A percentile compares a stretch with the other conserved stretches of the same genome.
Conservation (phyloP, 2,329 filamentous ascomycete genomes). For the Cladosporium cucumerinum region DNA sequence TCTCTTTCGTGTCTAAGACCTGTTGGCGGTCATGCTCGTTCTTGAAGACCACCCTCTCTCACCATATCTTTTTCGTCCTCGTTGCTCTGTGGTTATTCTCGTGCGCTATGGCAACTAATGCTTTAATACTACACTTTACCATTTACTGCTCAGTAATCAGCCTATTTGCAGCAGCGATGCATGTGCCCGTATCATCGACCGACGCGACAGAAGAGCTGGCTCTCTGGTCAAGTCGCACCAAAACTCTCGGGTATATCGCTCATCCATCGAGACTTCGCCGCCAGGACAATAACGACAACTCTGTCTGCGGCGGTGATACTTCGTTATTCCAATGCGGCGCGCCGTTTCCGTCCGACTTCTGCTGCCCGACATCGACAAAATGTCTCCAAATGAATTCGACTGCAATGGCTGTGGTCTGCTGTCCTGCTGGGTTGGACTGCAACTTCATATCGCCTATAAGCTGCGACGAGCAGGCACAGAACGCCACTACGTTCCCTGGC, state of each 20-base stretch:
- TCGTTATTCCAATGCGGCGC: constrained; percentile 52
- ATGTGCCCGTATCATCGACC: background rate
- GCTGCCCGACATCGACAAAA: constrained; percentile 54
- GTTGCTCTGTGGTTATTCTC: background rate
- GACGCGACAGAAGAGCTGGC: background rate
- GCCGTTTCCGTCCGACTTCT: constrained; percentile 62
- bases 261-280: background rate
- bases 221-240: background rate
- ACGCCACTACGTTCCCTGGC: constrained; percentile 54
- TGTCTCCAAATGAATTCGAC: constrained; percentile 60
- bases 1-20: background rate
- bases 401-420: constrained; percentile 68
- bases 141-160: background rate
- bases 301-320: constrained; percentile 49
- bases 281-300: constrained; percentile 20
- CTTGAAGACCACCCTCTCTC: background rate
- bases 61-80: background rate
- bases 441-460: constrained; percentile 59
- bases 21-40: background rate
- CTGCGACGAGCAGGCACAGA: constrained; percentile 62
- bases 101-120: background rate
- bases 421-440: constrained; percentile 59
- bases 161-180: background rate
- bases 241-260: background rate
- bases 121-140: background rate